Evolutionary conservation across 768 basidiomycete species (phyloP).

Genomic region (Chiua virens): DNA sequence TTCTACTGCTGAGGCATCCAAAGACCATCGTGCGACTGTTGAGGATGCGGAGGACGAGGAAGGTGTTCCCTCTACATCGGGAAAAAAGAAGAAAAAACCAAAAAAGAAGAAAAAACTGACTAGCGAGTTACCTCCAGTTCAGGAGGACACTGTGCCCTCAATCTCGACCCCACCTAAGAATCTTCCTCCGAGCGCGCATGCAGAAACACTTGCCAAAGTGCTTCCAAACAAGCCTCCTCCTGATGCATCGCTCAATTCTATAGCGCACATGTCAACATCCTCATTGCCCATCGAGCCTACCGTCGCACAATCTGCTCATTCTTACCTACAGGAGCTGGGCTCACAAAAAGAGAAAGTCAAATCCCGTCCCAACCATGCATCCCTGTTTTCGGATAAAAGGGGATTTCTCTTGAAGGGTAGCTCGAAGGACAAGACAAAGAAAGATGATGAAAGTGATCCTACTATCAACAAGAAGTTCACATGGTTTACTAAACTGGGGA

Average conservation of each 20-base stretch:
- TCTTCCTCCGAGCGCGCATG: conserved; percentile 14
- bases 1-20: conserved; percentile 28
- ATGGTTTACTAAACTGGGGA: conserved; percentile 58
- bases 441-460: conserved; percentile 31
- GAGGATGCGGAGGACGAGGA: conserved; percentile 78
- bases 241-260: conserved; percentile 19
- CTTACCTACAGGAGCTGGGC: conserved; percentile 60
- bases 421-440: conserved; percentile 30
- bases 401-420: conserved; percentile 54
- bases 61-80: conserved; percentile 43
- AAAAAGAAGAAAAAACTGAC: conserved; percentile 50
- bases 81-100: conserved; percentile 71
- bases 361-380: conserved; percentile 60
- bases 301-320: conserved; percentile 65
- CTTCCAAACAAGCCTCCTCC: conserved; percentile 1
- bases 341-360: conserved; percentile 66
- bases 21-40: conserved; percentile 46
- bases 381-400: conserved; percentile 44
- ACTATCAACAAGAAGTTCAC: conserved; percentile 41
- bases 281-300: conserved; percentile 46
- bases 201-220: conserved; percentile 27
- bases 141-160: conserved; percentile 16
- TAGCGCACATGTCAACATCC: conserved; percentile 38
- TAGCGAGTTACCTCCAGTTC: conserved; percentile 19
- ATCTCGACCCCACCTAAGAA: conserved; percentile 20